Evolutionary conservation across 2,329 filamentous ascomycete genomes (phyloP).

Genomic region (Talaromyces sp.): DNA sequence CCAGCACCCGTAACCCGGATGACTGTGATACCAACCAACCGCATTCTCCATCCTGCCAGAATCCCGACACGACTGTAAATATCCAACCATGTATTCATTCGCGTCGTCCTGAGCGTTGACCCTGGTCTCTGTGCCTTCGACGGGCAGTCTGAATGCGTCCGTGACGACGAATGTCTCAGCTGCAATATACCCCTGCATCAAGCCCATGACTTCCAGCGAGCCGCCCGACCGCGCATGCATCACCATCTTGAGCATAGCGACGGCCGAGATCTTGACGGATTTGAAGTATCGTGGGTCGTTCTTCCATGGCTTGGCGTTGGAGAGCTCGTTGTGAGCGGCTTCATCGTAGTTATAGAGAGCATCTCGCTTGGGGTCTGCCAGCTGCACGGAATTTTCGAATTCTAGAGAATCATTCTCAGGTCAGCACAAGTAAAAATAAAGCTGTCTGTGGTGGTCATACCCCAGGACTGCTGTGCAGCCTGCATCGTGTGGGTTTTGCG

Average conservation of each 20-base stretch:
- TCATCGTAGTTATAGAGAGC: slow-evolving; percentile 82
- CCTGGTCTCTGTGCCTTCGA: slow-evolving; percentile 96
- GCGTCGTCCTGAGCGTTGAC: slow-evolving; percentile 95
- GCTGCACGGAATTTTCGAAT: slow-evolving; percentile 76
- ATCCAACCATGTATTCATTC: slow-evolving; percentile 94
- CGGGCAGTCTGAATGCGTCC: slow-evolving; percentile 86
- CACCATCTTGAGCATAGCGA: slow-evolving; percentile 96
- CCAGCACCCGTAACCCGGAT: slow-evolving; percentile 98
- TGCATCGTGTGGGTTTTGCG: slow-evolving; percentile 41
- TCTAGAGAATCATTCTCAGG: slow-evolving; percentile 48
- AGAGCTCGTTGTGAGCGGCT: slow-evolving; percentile 62
- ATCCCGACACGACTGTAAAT: slow-evolving; percentile 69
- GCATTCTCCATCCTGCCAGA: slow-evolving; percentile 80
- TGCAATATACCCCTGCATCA: slow-evolving; percentile 94
- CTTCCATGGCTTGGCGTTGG: slow-evolving; percentile 66
- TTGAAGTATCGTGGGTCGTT: slow-evolving; percentile 84
- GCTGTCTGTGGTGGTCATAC: slow-evolving; percentile 33
- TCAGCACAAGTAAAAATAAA: neutral
- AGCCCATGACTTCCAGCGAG: slow-evolving; percentile 88
- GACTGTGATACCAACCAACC: slow-evolving; percentile 96
- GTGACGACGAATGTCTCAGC: slow-evolving; percentile 82
- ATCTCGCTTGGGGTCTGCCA: slow-evolving; percentile 82
- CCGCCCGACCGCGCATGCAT: slow-evolving; percentile 98
- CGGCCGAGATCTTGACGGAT: slow-evolving; percentile 84
- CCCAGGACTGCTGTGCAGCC: slow-evolving; percentile 57